Conservation (phyloP, 768 basidiomycete genomes). For the Naganishia randhawae region DNA sequence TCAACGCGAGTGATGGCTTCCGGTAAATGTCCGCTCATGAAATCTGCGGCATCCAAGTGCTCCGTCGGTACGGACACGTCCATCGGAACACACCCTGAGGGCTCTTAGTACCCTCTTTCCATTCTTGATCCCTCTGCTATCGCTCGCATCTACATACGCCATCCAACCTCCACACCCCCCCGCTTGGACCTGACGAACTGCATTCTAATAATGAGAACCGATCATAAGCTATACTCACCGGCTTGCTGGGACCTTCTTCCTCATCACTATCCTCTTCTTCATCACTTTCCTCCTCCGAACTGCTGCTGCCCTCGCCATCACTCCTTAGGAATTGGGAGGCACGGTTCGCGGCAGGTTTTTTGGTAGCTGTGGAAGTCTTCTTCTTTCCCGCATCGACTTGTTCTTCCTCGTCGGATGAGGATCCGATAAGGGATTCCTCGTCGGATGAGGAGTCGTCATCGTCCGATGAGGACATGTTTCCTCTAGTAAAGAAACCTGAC, state of each 20-base stretch:
- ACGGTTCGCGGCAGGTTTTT: background rate
- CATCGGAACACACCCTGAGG: too few species aligned
- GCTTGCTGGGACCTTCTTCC: conserved; percentile 53
- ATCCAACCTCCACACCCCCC: background rate
- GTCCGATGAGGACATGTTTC: conserved; percentile 39
- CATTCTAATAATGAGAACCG: background rate
- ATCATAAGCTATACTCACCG: conserved; percentile 7
- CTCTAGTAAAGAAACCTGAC: conserved; percentile 48
- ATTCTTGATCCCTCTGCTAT: background rate
- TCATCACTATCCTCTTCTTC: conserved; percentile 53
- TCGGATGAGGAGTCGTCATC: conserved; percentile 41
- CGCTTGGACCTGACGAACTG: background rate
- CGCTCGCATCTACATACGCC: background rate
- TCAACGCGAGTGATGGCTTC: too few species aligned
- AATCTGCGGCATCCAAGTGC: too few species aligned
- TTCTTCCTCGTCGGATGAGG: conserved; percentile 40
- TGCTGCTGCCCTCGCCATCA: conserved; percentile 58
- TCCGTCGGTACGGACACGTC: too few species aligned
- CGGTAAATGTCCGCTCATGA: too few species aligned
- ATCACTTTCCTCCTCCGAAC: conserved; percentile 51
- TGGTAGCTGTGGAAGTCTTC: conserved; percentile 16
- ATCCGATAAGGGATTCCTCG: conserved; percentile 48
- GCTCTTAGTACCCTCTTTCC: conserved; percentile 34
- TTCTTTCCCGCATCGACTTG: conserved; percentile 32
- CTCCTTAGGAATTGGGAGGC: conserved; percentile 37